A percentile compares a stretch with the other conserved stretches of the same genome.
Conservation (phyloP, 495 filamentous ascomycete species). For the Hypoxylon trugodes region DNA sequence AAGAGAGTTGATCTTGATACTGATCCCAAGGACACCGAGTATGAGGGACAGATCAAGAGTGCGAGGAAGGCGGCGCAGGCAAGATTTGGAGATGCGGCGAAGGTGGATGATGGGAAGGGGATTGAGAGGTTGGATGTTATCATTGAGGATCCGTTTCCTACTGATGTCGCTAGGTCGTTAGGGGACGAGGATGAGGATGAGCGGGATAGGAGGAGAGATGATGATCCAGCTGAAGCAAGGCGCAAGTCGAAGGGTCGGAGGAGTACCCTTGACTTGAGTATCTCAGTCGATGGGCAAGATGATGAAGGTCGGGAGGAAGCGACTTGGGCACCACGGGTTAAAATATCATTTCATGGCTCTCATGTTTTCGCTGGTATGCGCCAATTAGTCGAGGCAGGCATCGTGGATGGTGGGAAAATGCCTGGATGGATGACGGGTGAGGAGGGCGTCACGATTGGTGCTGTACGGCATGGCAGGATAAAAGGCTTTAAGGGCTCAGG, state of each 20-base stretch:
- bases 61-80: constrained; percentile 58
- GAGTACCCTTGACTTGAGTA: constrained; percentile 44
- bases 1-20: constrained; percentile 30
- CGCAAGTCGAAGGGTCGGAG: constrained; percentile 36
- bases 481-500: constrained; percentile 58
- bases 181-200: constrained; percentile 27
- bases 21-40: constrained; percentile 40
- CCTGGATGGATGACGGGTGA: constrained; percentile 94
- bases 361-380: constrained; percentile 86
- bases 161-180: constrained; percentile 36
- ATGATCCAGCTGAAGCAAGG: constrained; percentile 43
- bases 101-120: constrained; percentile 61
- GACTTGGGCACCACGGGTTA: constrained; percentile 65
- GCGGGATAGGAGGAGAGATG: constrained; percentile 43
- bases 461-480: constrained; percentile 69
- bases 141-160: constrained; percentile 64
- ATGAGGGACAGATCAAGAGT: constrained; percentile 51
- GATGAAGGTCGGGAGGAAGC: constrained; percentile 35
- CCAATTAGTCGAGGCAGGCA: constrained; percentile 75
- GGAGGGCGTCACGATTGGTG: constrained; percentile 76
- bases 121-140: constrained; percentile 69
- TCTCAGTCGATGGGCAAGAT: constrained; percentile 26
- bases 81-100: constrained; percentile 63
- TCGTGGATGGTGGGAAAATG: constrained; percentile 78
- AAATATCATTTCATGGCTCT: constrained; percentile 72